phyloP scores from a whole-genome alignment of 2,329 filamentous ascomycete species.

The Pseudogymnoascus verrucosus region DNA sequence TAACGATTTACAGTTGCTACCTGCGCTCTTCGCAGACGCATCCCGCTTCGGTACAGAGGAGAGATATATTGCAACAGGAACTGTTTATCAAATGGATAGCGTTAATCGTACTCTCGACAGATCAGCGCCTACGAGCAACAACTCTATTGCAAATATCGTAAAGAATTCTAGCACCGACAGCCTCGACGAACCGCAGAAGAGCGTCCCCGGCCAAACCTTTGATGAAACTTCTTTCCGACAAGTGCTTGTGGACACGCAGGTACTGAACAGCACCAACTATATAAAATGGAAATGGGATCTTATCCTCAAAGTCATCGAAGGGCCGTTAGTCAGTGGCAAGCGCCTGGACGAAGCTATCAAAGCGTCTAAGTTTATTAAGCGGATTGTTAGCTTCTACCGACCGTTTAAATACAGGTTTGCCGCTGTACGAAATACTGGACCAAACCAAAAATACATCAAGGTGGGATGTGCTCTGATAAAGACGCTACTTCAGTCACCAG shows the following conservation, averaged over 20 bases:
- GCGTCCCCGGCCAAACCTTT: constrained; percentile 40
- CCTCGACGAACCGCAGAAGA: constrained; percentile 48
- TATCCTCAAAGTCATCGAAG: constrained; percentile 84
- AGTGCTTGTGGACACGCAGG: constrained; percentile 67
- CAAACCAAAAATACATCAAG: constrained; percentile 87
- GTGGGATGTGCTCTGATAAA: constrained; percentile 84
- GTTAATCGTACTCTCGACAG: constrained; percentile 88
- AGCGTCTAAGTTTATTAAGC: constrained; percentile 91
- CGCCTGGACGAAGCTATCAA: constrained; percentile 89
- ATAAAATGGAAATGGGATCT: constrained; percentile 97
- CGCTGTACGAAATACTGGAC: constrained; percentile 80
- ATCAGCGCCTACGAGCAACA: constrained; percentile 45
- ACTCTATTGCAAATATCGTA: constrained; percentile 15
- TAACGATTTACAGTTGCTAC: constrained; percentile 76
- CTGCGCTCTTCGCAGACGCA: constrained; percentile 73
- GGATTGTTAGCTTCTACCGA: constrained; percentile 87
- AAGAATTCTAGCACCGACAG: constrained; percentile 37
- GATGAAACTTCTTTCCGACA: constrained; percentile 59
- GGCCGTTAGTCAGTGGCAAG: constrained; percentile 83
- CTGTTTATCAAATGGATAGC: constrained; percentile 96
- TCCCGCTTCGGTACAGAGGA: constrained; percentile 62
- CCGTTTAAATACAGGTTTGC: constrained; percentile 97
- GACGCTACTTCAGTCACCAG: constrained; percentile 73
- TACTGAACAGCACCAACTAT: constrained; percentile 83
- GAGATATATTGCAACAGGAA: constrained; percentile 75